Conservation (phyloP, 352 stramenopile genomes). For the Pythium rhizo-oryzae region DNA sequence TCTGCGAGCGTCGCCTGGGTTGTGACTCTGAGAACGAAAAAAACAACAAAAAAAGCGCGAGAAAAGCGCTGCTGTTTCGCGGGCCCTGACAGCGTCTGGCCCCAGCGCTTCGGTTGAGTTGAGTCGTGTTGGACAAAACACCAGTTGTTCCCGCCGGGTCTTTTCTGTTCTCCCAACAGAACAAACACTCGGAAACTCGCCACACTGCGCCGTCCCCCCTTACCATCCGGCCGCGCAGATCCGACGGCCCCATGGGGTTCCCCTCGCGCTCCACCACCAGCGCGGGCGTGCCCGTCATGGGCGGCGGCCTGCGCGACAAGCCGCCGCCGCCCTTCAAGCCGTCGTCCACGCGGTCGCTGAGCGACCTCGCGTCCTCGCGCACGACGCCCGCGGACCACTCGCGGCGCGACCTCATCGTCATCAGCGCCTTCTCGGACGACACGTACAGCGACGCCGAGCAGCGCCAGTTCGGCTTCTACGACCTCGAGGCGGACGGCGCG, state of each 20-base stretch:
- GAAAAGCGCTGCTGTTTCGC: background rate
- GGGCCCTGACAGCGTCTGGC: background rate
- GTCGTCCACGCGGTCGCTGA: conserved; percentile 22
- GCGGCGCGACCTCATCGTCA: conserved; percentile 31
- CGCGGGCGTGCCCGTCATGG: conserved; percentile 1
- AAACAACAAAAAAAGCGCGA: background rate
- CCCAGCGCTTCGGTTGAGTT: background rate
- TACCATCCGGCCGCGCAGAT: background rate
- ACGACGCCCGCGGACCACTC: conserved; percentile 24
- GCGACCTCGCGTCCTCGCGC: conserved; percentile 19
- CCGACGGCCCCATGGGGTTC: background rate
- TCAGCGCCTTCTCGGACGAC: conserved; percentile 35
- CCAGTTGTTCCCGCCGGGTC: background rate
- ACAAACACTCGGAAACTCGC: background rate
- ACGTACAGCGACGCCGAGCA: conserved; percentile 35
- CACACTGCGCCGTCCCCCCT: no score
- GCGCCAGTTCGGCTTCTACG: conserved; percentile 60
- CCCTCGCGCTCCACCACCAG: background rate
- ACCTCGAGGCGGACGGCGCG: conserved; percentile 64
- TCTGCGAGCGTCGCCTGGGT: background rate
- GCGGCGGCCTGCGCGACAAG: background rate
- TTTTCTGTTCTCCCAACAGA: background rate
- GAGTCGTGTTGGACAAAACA: background rate
- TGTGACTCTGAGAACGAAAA: background rate
- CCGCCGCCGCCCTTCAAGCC: background rate